These are phyloP conservation scores for Chalaropsis ovoidea DNA, from an alignment of 2,329 filamentous ascomycete genomes.

Conservation along the genomic window DNA sequence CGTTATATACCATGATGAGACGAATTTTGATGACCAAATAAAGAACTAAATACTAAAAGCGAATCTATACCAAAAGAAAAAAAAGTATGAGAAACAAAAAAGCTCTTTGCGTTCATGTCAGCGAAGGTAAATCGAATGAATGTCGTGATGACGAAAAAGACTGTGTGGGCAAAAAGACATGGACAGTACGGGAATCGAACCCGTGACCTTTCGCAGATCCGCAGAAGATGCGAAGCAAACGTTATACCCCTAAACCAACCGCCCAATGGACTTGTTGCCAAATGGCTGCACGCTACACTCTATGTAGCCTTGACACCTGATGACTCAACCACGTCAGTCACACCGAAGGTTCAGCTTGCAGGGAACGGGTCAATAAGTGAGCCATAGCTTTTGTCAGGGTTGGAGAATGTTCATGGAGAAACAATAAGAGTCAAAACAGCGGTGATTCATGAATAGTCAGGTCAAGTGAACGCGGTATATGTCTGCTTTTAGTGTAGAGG, in stretches of 20 bases:
- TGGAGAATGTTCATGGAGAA: background rate
- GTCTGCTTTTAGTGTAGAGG: no score
- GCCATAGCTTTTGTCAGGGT: background rate
- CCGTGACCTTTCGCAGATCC: slow-evolving; percentile 25
- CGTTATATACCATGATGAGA: slow-evolving; percentile 8
- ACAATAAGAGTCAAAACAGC: background rate
- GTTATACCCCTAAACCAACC: slow-evolving; percentile 26
- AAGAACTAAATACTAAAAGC: background rate
- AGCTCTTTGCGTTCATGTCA: no score
- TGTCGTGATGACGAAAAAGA: no score
- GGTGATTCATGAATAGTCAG: background rate
- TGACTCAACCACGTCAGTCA: background rate
- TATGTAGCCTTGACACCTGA: background rate
- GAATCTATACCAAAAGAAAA: no score
- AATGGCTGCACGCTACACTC: background rate
- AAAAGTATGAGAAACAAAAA: background rate
- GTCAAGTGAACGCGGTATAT: background rate
- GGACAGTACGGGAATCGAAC: slow-evolving; percentile 26
- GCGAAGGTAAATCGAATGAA: no score
- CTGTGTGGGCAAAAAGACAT: slow-evolving; percentile 14
- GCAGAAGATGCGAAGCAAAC: slow-evolving; percentile 25
- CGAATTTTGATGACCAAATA: slow-evolving; percentile 14
- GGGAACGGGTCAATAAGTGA: no score
- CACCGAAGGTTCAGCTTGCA: background rate
- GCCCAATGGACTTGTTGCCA: slow-evolving; percentile 9